Evolutionary conservation across 2,329 filamentous ascomycete species (phyloP), one percentile per base, ranked within the genome.

Genomic region (Chaetomium sp.): DNA sequence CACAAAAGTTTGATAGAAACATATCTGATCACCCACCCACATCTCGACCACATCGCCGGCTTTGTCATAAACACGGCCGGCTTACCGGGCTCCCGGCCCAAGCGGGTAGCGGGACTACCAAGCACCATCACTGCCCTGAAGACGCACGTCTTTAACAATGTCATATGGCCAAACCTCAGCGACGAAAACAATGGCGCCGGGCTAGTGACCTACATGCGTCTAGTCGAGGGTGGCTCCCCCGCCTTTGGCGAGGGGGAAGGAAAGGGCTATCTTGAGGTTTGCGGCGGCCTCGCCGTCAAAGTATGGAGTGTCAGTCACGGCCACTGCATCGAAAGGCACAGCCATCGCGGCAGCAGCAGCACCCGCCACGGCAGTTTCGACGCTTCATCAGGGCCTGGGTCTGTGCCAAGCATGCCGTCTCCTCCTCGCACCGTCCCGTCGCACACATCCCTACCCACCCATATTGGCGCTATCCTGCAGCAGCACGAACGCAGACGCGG

Each of bases 141-240:
- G 75, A 87, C 83, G 0, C 93, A 99, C 77, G 92, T 99, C 65
- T 99, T 99, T 81, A 99, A 99, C 78, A 96, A 97, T 73, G 81
- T 97, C 64, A 96, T 98, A 61, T 99, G 95, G 95, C 95, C 95
- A 0, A 99, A 99, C 71, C 80, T 99, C 47, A 96, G 92, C 0
- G 94, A 99, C 73, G 95, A 99, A 78, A 95, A 97, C 75, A 93
- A 93, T 38, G 95, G 95, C 27, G 93, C 93, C 4, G 95, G 95
- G 0, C 83, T 99, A 31, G 87, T 99, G 38, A 97, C 92, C 0
- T 98, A 96, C 71, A 89, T 93, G 75, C 87, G 95, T 19, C 82
- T 99, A 10, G 89, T 92, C 5, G 93, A 97, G 74, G 94, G 93
- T 12, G 94, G 94, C 3, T 95, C 94, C 65, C 88, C 90, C 1